Base-by-base conservation (phyloP, 2,329 filamentous ascomycete species). In the Aspergillus unguis region DNA sequence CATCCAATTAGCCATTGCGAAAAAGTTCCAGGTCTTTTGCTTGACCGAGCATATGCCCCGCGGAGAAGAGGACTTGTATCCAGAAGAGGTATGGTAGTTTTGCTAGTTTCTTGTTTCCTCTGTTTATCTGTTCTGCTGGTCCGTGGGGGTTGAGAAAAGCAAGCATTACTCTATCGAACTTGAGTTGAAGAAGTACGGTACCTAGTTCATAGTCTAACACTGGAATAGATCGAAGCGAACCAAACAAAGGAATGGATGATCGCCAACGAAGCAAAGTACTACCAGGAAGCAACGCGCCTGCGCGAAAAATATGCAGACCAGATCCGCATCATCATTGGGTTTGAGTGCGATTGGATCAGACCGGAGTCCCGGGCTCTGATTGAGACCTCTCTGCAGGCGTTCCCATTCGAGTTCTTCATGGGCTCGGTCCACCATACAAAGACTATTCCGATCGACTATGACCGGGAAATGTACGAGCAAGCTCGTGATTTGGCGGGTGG, bases 31-130 rank as follows among this genome's bases (percentile, higher is more conserved):
- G 57, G 87, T 87, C 23, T 91, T 96, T 67, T 90, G 87, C 25
- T 74, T 99, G 53, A 96, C 92, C 1, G 94, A 99, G 74, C 94
- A 99, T 73, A 97, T 99, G 84, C 91, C 92, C 6, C 87, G 92
- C 32, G 83, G 84, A 43, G 75, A 84, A 45, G 76, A 81, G 52
- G 92, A 99, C 73, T 80, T 95, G 48, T 99, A 99, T 69, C 94
- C 94, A 0, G 92, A 95, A 77, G 94, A 99, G 77, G 86, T 88
- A 62, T 41, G 17, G 17, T 17, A 17, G 17, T 17, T 17, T 17
- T 17, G 17, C 17, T 17, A 17, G 17, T 17, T 17, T 17, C 17
- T 17, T 17, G 17, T 17, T 17, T 17, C 17, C 17, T 17, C 17
- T 17, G 17, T 17, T 38, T 17, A 10, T 25, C 11, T 40, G 35